Base-by-base conservation (phyloP, 345 rosid species). In the Ailanthus altissimus region DNA sequence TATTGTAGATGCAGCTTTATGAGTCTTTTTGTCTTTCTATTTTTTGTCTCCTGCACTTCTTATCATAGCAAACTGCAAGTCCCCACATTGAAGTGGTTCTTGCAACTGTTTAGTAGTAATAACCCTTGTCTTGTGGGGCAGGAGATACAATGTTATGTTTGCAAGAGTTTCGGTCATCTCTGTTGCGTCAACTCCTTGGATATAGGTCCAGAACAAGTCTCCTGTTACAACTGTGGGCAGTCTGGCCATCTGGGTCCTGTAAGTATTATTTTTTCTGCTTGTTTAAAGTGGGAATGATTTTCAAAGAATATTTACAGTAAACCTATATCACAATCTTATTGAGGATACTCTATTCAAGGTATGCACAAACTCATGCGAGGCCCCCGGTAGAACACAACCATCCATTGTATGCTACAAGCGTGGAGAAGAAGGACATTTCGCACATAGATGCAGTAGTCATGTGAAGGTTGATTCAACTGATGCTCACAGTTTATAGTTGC, bases 111-210 rank as follows among this genome's bases (percentile, higher is more conserved):
- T 20, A 56, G n/a, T 49, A 25, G 18, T 36, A 20, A 13, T 43
- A 16, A 40, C 18, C 68, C 9, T 42, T 67, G 28, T 68, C 28
- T 25, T 47, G 16, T 49, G 12, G 58, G 59, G n/a, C 85, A 84
- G 85, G 63, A 71, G 43, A 84, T 79, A 45, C 85, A 59, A 54
- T 84, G 85, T 61, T 82, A 79, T n/a, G 23, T 80, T 11, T 84
- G 87, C 87, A 77, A 71, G 72, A 76, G 59, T 21, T 80, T 79
- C 43, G 83, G 85, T 72, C 87, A 84, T 70, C 81, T 84, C 21
- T 79, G 83, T 47, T 82, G 87, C 72, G 61, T 43, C 49, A 47
- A 56, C 32, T 46, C 50, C 16, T 56, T 59, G 8, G 66, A 70
- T 67, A 32, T 18, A 1, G 56, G 32, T 67, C 74, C 46, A 21